phyloP scores from a whole-genome alignment of 768 basidiomycete genomes.

The Russula sp. region DNA sequence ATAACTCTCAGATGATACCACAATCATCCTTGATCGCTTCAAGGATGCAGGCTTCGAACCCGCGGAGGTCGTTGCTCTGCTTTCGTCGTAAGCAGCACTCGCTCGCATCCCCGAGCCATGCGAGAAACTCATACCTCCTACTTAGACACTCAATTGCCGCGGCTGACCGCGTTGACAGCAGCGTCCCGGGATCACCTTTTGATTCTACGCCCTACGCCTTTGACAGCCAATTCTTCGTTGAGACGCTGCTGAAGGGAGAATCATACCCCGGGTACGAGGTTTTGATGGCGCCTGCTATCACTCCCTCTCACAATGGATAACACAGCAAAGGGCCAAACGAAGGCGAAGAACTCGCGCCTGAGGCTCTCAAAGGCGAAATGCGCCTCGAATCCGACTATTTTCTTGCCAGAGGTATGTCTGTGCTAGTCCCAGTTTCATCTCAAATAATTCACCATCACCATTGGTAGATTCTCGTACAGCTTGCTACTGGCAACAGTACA shows the following conservation, averaged over 20 bases:
- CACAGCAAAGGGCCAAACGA: constrained; percentile 23
- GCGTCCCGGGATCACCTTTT: constrained; percentile 29
- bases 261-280: constrained; percentile 26
- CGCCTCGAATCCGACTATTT: constrained; percentile 31
- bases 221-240: constrained; percentile 31
- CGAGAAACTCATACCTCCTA: constrained; percentile 15
- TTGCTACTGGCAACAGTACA: constrained; percentile 31
- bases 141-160: constrained; percentile 23
- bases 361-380: constrained; percentile 27
- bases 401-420: constrained; percentile 24
- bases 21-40: constrained; percentile 28
- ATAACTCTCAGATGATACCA: constrained; percentile 17
- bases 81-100: constrained; percentile 26
- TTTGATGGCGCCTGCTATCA: background rate
- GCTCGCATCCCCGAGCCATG: background rate
- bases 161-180: constrained; percentile 24
- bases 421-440: background rate
- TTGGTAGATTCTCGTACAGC: constrained; percentile 28
- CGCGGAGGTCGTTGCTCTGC: constrained; percentile 31
- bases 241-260: constrained; percentile 28
- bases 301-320: background rate
- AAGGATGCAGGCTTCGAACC: constrained; percentile 31
- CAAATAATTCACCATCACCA: background rate
- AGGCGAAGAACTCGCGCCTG: constrained; percentile 28
- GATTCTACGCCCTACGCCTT: constrained; percentile 27